phyloP scores from a whole-genome alignment of 495 filamentous ascomycete genomes.

The Cairneyella variabilis region DNA sequence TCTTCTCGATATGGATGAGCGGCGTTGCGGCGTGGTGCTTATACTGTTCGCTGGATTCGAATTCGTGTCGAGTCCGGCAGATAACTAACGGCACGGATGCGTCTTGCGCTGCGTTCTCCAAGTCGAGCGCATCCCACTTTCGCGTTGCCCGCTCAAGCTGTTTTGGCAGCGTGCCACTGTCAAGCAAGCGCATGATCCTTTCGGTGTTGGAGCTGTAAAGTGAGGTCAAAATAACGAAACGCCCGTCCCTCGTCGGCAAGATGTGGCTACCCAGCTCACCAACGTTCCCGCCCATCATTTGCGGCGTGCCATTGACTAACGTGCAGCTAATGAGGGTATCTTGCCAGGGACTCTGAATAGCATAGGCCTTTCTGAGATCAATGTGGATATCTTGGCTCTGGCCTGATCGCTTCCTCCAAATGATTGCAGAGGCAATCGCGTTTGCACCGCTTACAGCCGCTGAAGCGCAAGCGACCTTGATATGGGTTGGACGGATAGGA shows the following conservation, averaged over 20 bases:
- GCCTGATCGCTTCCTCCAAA: neutral
- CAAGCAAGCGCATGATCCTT: neutral
- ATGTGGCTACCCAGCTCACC: neutral
- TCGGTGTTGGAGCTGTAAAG: slow-evolving; percentile 1
- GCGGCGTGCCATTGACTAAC: slow-evolving; percentile 2
- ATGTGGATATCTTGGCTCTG: slow-evolving; percentile 3
- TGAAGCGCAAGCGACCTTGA: slow-evolving; percentile 5
- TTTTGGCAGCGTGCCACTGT: slow-evolving; percentile 1
- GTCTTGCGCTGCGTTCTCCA: slow-evolving; percentile 1
- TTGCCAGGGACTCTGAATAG: slow-evolving; percentile 1
- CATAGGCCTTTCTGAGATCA: slow-evolving; percentile 4
- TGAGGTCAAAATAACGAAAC: slow-evolving; percentile 1
- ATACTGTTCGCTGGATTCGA: neutral
- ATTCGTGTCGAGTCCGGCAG: slow-evolving; percentile 2
- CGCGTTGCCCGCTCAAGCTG: slow-evolving; percentile 1
- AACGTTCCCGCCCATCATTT: slow-evolving; percentile 4
- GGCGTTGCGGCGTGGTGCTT: neutral
- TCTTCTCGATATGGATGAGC: slow-evolving; percentile 1
- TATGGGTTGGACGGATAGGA: neutral
- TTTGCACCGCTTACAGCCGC: slow-evolving; percentile 1
- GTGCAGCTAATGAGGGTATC: neutral
- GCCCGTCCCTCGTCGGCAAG: neutral
- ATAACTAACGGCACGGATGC: neutral
- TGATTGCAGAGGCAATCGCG: slow-evolving; percentile 1
- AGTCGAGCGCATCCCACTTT: slow-evolving; percentile 1